phyloP scores from a whole-genome alignment of 139 green algal species.

The Picochlorum sp. region DNA sequence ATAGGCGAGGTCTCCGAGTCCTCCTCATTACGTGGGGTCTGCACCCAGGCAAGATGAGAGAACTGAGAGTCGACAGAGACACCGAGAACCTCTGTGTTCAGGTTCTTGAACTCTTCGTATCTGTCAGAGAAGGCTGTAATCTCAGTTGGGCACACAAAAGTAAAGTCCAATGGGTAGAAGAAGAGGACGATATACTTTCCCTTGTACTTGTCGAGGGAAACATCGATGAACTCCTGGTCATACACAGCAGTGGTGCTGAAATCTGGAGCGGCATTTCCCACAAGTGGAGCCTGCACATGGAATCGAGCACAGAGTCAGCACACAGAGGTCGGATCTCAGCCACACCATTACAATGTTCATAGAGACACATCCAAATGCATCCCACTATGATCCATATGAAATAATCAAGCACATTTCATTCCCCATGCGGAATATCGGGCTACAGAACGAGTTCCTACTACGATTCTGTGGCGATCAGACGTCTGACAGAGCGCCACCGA shows the following conservation, averaged over 20 bases:
- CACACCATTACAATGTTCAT: no score
- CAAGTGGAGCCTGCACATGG: conserved; percentile 39
- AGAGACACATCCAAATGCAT: no score
- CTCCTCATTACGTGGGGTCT: conserved; percentile 81
- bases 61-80: conserved; percentile 92
- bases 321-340: no score
- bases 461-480: no score
- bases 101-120: conserved; percentile 75
- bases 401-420: no score
- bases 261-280: conserved; percentile 77
- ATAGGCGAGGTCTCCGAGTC: conserved; percentile 92
- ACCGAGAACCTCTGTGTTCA: conserved; percentile 84
- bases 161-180: conserved; percentile 98
- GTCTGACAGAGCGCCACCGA: no score
- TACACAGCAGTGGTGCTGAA: conserved; percentile 86
- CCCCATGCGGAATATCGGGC: no score
- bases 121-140: conserved; percentile 97
- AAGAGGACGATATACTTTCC: conserved; percentile 98
- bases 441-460: no score
- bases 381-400: no score
- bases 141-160: conserved; percentile 89
- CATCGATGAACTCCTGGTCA: conserved; percentile 91
- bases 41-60: conserved; percentile 95
- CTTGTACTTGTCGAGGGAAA: conserved; percentile 83
- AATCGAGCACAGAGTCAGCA: no score